A percentile compares a stretch with the other conserved stretches of the same genome.
These are phyloP conservation scores for Dryadomyces quercivorus DNA, from an alignment of 2,329 filamentous ascomycete species.

Conservation along the genomic window DNA sequence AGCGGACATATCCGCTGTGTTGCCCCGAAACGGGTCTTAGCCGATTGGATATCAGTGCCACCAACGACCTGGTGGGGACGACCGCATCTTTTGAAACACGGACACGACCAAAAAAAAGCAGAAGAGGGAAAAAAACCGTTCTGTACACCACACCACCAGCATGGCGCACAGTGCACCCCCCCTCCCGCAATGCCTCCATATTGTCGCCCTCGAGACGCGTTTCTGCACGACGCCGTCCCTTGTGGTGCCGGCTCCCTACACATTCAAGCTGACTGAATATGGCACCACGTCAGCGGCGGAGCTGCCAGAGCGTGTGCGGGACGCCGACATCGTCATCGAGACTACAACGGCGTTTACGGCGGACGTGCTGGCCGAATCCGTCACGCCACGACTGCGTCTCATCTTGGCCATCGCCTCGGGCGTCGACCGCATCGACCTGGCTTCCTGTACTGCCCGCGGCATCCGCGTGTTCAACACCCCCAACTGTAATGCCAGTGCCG, in stretches of 20 bases:
- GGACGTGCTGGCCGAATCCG: constrained; percentile 10
- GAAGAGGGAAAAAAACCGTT: neutral
- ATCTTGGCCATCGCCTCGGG: constrained; percentile 17
- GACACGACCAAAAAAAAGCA: too few relatives aligned
- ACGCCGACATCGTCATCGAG: constrained; percentile 23
- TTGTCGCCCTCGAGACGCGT: constrained; percentile 21
- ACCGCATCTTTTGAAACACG: too few relatives aligned
- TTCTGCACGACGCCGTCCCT: constrained; percentile 17
- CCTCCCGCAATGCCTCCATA: constrained; percentile 13
- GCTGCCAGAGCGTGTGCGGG: constrained; percentile 15
- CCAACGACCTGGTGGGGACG: too few relatives aligned
- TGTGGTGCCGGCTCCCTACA: constrained; percentile 14
- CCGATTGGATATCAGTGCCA: too few relatives aligned
- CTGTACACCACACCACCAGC: neutral
- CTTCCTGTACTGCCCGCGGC: constrained; percentile 12
- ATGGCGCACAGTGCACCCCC: neutral
- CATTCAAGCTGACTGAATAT: constrained; percentile 18
- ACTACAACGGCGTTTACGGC: constrained; percentile 19
- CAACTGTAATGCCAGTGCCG: constrained; percentile 16
- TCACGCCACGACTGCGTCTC: constrained; percentile 18
- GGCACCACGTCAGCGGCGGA: constrained; percentile 7
- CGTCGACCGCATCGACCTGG: constrained; percentile 16
- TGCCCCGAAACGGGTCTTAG: too few relatives aligned
- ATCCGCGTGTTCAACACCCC: constrained; percentile 17
- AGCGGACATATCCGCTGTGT: neutral